Conservation (phyloP, 2,329 filamentous ascomycete species). For the Colletotrichum incanum region DNA sequence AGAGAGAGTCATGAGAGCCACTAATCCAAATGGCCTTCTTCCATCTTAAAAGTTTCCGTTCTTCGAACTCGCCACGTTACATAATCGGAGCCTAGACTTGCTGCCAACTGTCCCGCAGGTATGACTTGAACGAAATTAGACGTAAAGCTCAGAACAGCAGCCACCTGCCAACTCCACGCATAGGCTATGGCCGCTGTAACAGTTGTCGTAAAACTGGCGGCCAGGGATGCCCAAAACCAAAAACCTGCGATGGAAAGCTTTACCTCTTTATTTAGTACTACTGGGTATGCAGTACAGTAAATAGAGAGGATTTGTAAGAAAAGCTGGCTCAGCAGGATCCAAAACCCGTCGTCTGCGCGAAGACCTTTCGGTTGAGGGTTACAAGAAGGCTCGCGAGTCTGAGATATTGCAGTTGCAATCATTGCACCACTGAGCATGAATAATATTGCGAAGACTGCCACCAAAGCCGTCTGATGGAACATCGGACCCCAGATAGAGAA, state of each 20-base stretch:
- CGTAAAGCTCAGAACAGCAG: neutral
- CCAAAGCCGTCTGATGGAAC: neutral
- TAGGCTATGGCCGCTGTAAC: neutral
- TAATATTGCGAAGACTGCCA: neutral
- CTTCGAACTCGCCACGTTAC: neutral
- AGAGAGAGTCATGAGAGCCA: neutral
- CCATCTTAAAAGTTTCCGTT: neutral
- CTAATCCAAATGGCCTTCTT: neutral
- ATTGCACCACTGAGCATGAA: too few relatives aligned
- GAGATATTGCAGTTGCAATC: neutral
- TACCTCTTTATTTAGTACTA: neutral
- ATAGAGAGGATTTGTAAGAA: neutral
- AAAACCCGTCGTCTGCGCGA: neutral
- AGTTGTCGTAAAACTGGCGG: neutral
- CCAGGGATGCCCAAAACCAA: neutral
- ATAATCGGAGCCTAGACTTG: neutral
- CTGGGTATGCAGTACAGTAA: neutral
- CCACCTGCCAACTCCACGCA: neutral
- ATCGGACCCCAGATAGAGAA: neutral
- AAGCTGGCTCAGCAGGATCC: neutral
- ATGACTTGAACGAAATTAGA: neutral
- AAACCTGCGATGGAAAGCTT: neutral
- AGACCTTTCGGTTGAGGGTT: neutral
- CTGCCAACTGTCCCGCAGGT: neutral
- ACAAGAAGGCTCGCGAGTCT: neutral